Conservation (phyloP, 1,284 basidiomycete genomes). For the Cryptococcus maquisensis region DNA sequence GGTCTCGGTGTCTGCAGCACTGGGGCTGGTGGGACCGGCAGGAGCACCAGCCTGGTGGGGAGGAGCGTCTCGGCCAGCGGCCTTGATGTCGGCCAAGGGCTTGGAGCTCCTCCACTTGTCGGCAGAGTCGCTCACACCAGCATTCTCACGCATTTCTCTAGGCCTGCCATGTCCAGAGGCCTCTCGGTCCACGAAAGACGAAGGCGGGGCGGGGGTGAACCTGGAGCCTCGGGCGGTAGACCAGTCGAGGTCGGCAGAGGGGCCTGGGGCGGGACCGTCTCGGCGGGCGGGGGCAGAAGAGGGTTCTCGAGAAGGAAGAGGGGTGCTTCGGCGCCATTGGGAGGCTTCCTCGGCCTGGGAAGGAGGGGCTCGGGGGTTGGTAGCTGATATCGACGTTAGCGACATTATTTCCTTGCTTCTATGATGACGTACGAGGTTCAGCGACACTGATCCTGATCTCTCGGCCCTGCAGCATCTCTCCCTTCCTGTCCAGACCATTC, state of each 20-base stretch:
- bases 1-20: conserved; percentile 70
- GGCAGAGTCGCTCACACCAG: conserved; percentile 50
- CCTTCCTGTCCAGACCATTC: conserved; percentile 64
- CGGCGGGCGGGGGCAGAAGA: conserved; percentile 19
- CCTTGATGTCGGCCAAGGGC: conserved; percentile 29
- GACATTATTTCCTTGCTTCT: neutral
- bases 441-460: conserved; percentile 88
- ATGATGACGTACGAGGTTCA: conserved; percentile 65
- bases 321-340: conserved; percentile 84
- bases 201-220: conserved; percentile 42
- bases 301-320: conserved; percentile 60
- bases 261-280: conserved; percentile 27
- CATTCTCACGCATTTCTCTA: conserved; percentile 14
- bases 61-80: conserved; percentile 22
- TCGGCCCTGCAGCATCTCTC: conserved; percentile 66
- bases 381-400: neutral
- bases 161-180: conserved; percentile 27
- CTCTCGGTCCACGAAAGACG: conserved; percentile 28
- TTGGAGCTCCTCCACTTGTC: conserved; percentile 52
- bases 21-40: conserved; percentile 19
- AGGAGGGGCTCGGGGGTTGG: conserved; percentile 29
- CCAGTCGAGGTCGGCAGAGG: conserved; percentile 48
- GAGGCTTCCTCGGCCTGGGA: conserved; percentile 52
- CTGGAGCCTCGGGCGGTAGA: conserved; percentile 49
- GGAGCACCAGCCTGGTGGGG: conserved; percentile 27